Evolutionary conservation across 2,329 filamentous ascomycete species (phyloP).

Genomic region (Nemania sp.): DNA sequence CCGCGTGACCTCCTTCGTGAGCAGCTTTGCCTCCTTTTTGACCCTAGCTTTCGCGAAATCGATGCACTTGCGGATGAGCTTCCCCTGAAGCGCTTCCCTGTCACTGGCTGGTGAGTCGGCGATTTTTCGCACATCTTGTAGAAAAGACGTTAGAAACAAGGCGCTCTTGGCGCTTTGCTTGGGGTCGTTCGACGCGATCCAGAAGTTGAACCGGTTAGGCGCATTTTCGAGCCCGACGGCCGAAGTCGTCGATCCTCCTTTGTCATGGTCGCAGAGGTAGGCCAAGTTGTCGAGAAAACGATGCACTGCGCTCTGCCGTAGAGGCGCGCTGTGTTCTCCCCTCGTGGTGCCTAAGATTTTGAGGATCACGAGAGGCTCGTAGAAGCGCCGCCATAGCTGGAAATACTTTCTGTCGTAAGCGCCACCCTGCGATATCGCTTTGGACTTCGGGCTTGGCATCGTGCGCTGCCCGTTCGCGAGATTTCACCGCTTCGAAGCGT

Average conservation of each 20-base stretch:
- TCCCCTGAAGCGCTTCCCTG: not conserved
- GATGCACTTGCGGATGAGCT: slow-evolving; percentile 26
- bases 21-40: slow-evolving; percentile 17
- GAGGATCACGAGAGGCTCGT: slow-evolving; percentile 44
- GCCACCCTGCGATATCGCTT: not conserved
- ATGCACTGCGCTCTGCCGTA: slow-evolving; percentile 14
- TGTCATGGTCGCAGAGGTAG: slow-evolving; percentile 51
- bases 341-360: slow-evolving; percentile 39
- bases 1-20: slow-evolving; percentile 3
- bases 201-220: slow-evolving; percentile 43
- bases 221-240: slow-evolving; percentile 48
- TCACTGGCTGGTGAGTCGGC: slow-evolving; percentile 2
- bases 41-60: slow-evolving; percentile 26
- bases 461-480: not conserved
- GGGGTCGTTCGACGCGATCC: slow-evolving; percentile 47
- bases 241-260: slow-evolving; percentile 50
- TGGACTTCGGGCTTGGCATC: slow-evolving; percentile 5
- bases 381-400: slow-evolving; percentile 39
- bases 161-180: slow-evolving; percentile 27
- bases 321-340: slow-evolving; percentile 32
- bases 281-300: slow-evolving; percentile 46
- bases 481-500: no score
- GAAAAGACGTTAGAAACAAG: slow-evolving; percentile 37
- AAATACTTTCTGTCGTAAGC: slow-evolving; percentile 8
- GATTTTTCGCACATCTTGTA: slow-evolving; percentile 27